These are phyloP conservation scores for Ramalina intermedia DNA, from an alignment of 495 filamentous ascomycete genomes.

Conservation along the genomic window DNA sequence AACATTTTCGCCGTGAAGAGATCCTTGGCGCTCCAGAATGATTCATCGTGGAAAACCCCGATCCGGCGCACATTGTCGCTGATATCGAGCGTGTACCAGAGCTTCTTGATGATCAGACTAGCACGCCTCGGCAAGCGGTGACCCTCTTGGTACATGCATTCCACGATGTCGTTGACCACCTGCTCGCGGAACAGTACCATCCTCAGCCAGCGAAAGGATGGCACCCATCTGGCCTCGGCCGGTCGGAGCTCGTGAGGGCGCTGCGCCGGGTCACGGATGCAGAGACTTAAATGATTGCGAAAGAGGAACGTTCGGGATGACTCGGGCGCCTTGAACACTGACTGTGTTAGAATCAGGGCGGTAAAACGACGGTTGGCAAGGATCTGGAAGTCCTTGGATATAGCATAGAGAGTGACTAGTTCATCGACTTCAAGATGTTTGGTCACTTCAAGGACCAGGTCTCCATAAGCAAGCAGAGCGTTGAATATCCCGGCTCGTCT, in stretches of 20 bases:
- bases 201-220: slow-evolving; percentile 35
- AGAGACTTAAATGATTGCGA: slow-evolving; percentile 34
- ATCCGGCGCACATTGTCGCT: slow-evolving; percentile 32
- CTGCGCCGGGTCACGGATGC: slow-evolving; percentile 31
- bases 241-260: slow-evolving; percentile 12
- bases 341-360: slow-evolving; percentile 27
- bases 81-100: slow-evolving; percentile 55
- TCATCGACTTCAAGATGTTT: slow-evolving; percentile 33
- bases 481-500: slow-evolving; percentile 34
- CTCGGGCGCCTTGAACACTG: slow-evolving; percentile 26
- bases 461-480: slow-evolving; percentile 29
- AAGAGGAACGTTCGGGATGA: slow-evolving; percentile 35
- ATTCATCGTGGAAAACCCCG: slow-evolving; percentile 30
- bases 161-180: slow-evolving; percentile 39
- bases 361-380: slow-evolving; percentile 31
- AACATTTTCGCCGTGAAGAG: slow-evolving; percentile 40
- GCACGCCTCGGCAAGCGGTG: slow-evolving; percentile 34
- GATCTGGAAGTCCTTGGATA: slow-evolving; percentile 40
- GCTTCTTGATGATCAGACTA: slow-evolving; percentile 34
- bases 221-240: slow-evolving; percentile 22
- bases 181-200: slow-evolving; percentile 36
- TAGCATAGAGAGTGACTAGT: slow-evolving; percentile 41
- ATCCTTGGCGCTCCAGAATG: slow-evolving; percentile 37
- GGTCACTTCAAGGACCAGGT: slow-evolving; percentile 35
- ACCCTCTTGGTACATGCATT: slow-evolving; percentile 32